Base-by-base conservation (phyloP, 495 filamentous ascomycete genomes). In the Aspergillus wentii region DNA sequence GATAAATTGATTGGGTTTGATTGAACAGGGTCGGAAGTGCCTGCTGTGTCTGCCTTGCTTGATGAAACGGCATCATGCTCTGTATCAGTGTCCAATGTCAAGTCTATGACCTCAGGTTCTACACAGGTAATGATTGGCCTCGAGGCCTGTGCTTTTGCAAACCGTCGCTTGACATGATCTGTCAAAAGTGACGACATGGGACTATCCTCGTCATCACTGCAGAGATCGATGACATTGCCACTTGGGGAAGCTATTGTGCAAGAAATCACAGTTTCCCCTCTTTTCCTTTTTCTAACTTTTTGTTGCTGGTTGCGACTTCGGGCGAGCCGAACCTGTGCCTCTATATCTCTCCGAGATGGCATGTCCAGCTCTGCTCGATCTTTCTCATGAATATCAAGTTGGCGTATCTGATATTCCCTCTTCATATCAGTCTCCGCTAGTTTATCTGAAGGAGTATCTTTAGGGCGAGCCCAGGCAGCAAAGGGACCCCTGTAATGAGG, bases 401-500 rank as follows among this genome's bases (percentile, higher is more conserved):
- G 68, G 3, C 52, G 52, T 11, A 46, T 25, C 30, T 55, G 46
- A 17, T 36, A 47, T 10, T 61, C 38, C 3, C 47, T 16, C 2
- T 36, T 41, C 4, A 68, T 41, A 3, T 46, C 44, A 8, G 51
- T 49, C 3, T 28, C 15, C 23, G 47, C 27, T 1, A 64, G 21
- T 14, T 36, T 17, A n/a, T 51, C 34, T 8, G 11, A 8, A 11
- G 54, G 22, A 5, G 49, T 42, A 10, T 27, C 36, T 18, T 49
- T 22, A 17, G 53, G 52, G 1, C 69, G 62, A 31, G 66, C 66
- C 60, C 66, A 70, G 4, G 38, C 45, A 3, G 66, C 70, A 43
- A 56, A 74, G 13, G 71, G 70, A 2, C 71, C 69, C 17, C 43
- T 33, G 26, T 76, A 76, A 7, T 48, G 31, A 5, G 56, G 61